Conservation (phyloP, 352 stramenopile species). For the Pythium folliculosum region DNA sequence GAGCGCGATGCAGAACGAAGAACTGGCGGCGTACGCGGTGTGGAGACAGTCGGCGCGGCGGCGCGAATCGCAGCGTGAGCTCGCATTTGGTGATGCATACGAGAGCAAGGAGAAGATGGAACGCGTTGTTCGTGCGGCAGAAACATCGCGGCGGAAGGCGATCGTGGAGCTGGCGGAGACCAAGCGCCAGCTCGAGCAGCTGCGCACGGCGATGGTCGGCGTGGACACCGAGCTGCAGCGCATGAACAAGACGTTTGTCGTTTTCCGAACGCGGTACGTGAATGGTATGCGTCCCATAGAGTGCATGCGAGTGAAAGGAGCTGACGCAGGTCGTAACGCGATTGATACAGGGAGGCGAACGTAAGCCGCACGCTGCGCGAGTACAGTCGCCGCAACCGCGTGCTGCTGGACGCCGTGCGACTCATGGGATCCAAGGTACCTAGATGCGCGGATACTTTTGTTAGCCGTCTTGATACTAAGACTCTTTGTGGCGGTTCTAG, state of each 20-base stretch:
- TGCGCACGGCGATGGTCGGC: conserved; percentile 11
- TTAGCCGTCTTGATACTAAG: not conserved
- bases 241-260: conserved; percentile 26
- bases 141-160: conserved; percentile 11
- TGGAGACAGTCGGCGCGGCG: conserved; percentile 10
- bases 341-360: conserved; percentile 38
- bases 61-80: conserved; percentile 7
- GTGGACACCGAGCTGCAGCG: conserved; percentile 20
- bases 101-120: conserved; percentile 15
- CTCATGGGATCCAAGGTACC: conserved; percentile 44
- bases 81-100: not conserved
- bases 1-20: conserved; percentile 24
- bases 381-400: conserved; percentile 55
- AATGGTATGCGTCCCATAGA: no score
- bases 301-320: no score
- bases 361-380: conserved; percentile 49
- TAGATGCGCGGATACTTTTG: not conserved
- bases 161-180: conserved; percentile 15
- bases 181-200: conserved; percentile 15
- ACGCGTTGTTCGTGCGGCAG: not conserved
- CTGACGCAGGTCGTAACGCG: no score
- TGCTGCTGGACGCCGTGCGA: conserved; percentile 42
- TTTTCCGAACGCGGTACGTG: conserved; percentile 21
- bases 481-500: conserved; percentile 18
- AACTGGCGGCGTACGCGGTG: conserved; percentile 13